A percentile compares a stretch with the other conserved stretches of the same genome.
phyloP scores from a whole-genome alignment of 2,329 filamentous ascomycete species.

The Colletotrichum siamense region DNA sequence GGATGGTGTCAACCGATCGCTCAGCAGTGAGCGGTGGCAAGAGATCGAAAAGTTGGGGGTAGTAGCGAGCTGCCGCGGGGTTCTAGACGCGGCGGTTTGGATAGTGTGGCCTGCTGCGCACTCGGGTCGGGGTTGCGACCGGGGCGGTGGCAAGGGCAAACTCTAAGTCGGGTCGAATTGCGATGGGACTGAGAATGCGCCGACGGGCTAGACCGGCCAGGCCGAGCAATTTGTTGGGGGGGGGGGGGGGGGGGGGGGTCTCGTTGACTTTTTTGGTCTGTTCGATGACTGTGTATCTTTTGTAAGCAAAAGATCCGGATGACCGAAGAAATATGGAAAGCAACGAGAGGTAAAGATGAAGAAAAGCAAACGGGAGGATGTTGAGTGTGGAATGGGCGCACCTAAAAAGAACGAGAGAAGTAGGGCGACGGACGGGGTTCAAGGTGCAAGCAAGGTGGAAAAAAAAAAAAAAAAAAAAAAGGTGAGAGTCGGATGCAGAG shows the following conservation, averaged over 20 bases:
- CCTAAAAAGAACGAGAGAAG: neutral
- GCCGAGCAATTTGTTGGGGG: constrained; percentile 10
- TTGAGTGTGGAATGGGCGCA: neutral
- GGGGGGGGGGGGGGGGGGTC: neutral
- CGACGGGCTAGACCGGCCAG: constrained; percentile 14
- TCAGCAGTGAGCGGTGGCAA: neutral
- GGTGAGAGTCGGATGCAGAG: neutral
- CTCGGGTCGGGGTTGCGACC: constrained; percentile 18
- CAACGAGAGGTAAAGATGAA: neutral
- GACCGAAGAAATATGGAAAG: neutral
- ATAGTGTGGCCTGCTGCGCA: constrained; percentile 10
- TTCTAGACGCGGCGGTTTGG: constrained; percentile 14
- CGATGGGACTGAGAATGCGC: neutral
- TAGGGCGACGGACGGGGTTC: neutral
- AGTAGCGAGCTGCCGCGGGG: constrained; percentile 6
- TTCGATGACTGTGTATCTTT: neutral
- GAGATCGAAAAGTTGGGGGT: constrained; percentile 12
- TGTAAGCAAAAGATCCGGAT: neutral
- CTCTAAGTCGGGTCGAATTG: constrained; percentile 15
- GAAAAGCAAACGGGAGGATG: neutral
- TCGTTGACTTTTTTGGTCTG: neutral
- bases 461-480: neutral
- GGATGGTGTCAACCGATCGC: neutral
- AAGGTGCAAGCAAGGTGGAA: neutral
- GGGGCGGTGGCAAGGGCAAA: constrained; percentile 22